These are phyloP conservation scores for Linderniella brevidens DNA, from an alignment of 257 asterid species.

Conservation along the genomic window DNA sequence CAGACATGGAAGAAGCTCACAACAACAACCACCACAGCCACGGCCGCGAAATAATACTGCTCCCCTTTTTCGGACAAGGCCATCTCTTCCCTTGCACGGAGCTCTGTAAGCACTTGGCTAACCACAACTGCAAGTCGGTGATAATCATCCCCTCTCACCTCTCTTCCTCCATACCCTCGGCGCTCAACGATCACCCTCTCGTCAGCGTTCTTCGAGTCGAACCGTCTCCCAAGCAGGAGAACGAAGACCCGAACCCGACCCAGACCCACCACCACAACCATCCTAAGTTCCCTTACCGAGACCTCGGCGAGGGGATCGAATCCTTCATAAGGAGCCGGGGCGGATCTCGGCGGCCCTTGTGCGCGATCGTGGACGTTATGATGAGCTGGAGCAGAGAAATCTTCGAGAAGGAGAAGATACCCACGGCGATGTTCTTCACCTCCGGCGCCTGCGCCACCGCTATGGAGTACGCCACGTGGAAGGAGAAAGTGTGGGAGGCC, in stretches of 20 bases:
- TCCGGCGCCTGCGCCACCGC: constrained; percentile 27
- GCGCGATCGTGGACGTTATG: constrained; percentile 29
- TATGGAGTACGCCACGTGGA: constrained; percentile 31
- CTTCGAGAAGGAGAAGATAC: constrained; percentile 18
- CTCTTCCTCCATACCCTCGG: neutral
- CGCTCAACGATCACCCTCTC: constrained; percentile 4
- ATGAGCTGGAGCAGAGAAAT: constrained; percentile 23
- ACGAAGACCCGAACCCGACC: constrained; percentile 2
- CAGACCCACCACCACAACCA: constrained; percentile 5
- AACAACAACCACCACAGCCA: constrained; percentile 11
- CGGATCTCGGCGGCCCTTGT: neutral
- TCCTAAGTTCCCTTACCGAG: neutral
- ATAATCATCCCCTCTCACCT: constrained; percentile 24
- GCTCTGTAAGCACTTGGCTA: constrained; percentile 21
- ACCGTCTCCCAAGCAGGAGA: neutral
- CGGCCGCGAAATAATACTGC: constrained; percentile 20
- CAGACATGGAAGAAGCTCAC: too few species aligned
- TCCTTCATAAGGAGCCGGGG: too few species aligned
- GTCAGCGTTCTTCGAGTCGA: constrained; percentile 10
- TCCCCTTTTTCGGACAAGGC: constrained; percentile 36
- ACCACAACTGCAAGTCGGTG: constrained; percentile 13
- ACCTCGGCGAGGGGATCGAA: too few species aligned
- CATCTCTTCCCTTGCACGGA: constrained; percentile 32
- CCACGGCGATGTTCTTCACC: constrained; percentile 17
- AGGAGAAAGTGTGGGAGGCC: constrained; percentile 3